Base-by-base conservation (phyloP, 2,329 filamentous ascomycete genomes). In the Corinectria fuckeliana region DNA sequence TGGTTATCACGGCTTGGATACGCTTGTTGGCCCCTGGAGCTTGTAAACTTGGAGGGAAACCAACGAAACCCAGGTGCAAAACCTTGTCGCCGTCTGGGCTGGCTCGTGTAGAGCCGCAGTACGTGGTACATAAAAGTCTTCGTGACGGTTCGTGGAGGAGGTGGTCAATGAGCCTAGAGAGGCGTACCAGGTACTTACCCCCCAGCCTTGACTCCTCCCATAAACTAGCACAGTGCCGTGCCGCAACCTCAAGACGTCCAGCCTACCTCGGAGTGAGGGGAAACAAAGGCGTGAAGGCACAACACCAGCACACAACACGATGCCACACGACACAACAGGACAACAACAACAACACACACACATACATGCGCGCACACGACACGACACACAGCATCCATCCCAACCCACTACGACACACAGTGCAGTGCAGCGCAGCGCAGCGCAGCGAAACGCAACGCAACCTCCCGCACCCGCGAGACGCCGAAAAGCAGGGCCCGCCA, bases 151-250 rank as follows among this genome's bases (percentile, higher is more conserved):
- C 10, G 21, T 4, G n/a, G 10, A 32, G 13, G 25, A 32, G 28
- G 25, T 49, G 25, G 44, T 42, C n/a, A 41, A 23, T 44, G 45
- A 50, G 50, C 18, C 52, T 45, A 41, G 50, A n/a, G 44, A 50
- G 50, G 34, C 18, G 57, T 63, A 68, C 63, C 54, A 55, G 54
- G 65, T 63, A 63, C 62, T 54, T 63, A 63, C 62, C 54, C n/a
- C 26, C 23, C 38, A 48, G 44, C 18, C 30, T 47, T 45, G 30
- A 9, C n/a, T 36, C n/a, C n/a, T 36, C 18, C 32, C n/a, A 18
- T n/a, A 36, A 44, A 30, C 58, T 61, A 58, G 45, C 65, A 67
- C 63, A 65, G 61, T 69, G 51, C 66, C 64, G 66, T 67, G 66
- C 64, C 66, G 64, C 62, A 67, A 64, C 11, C 45, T 34, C 45